A percentile compares a stretch with the other conserved stretches of the same genome.
phyloP scores from a whole-genome alignment of 2,329 filamentous ascomycete species.

The Aspergillus bombycis region DNA sequence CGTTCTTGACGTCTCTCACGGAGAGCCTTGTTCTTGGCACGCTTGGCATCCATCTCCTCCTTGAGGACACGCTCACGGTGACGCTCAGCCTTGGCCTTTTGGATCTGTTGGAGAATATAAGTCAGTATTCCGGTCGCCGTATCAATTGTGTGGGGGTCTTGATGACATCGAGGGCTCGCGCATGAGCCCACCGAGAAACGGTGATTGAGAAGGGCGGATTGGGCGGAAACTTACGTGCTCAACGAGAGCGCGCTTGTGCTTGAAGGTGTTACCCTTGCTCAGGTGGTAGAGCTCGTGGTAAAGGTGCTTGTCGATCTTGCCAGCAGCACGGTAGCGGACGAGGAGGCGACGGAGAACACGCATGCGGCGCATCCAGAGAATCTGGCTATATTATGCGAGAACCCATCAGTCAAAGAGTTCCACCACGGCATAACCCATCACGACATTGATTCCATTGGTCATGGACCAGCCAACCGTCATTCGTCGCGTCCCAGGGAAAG shows the following conservation, averaged over 20 bases:
- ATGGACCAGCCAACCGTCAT: not conserved
- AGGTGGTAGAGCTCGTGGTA: slow-evolving; percentile 99
- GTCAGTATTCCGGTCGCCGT: slow-evolving; percentile 14
- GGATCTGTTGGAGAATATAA: slow-evolving; percentile 68
- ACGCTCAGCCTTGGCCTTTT: slow-evolving; percentile 99
- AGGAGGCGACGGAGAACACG: slow-evolving; percentile 98
- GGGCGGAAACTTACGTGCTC: slow-evolving; percentile 81
- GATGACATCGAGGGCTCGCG: not conserved
- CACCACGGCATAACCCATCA: not conserved
- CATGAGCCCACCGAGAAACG: not conserved
- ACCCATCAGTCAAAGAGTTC: slow-evolving; percentile 22
- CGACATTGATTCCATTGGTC: not conserved
- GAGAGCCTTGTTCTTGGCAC: slow-evolving; percentile 99
- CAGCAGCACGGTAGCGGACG: slow-evolving; percentile 99
- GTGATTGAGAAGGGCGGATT: slow-evolving; percentile 3
- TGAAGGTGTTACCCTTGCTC: slow-evolving; percentile 99
- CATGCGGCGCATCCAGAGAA: slow-evolving; percentile 99
- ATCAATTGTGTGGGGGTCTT: not conserved
- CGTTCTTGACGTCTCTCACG: slow-evolving; percentile 98
- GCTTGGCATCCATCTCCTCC: slow-evolving; percentile 99
- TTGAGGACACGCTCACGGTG: slow-evolving; percentile 91
- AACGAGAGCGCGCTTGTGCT: slow-evolving; percentile 99
- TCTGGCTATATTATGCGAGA: slow-evolving; percentile 65
- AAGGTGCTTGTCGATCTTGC: slow-evolving; percentile 99
- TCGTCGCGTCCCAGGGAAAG: slow-evolving; percentile 15